Conservation (phyloP, 2,329 filamentous ascomycete genomes). For the Beauveria sp. region DNA sequence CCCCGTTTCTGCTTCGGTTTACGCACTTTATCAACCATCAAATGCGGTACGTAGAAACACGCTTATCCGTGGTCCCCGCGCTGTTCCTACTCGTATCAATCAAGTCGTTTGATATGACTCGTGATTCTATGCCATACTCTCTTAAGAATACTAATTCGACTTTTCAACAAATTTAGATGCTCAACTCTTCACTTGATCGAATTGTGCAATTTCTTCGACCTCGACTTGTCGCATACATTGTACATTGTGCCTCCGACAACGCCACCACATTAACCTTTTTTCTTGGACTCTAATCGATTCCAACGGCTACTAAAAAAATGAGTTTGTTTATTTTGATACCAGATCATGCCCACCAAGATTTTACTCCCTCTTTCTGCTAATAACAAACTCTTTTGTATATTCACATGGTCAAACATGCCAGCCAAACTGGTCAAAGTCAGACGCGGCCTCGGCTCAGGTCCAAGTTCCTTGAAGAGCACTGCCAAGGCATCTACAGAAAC, state of each 20-base stretch:
- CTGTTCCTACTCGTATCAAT: too few relatives aligned
- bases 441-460: neutral
- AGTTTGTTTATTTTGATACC: neutral
- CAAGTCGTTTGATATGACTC: too few relatives aligned
- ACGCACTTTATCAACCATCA: too few relatives aligned
- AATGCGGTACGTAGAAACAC: too few relatives aligned
- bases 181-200: too few relatives aligned
- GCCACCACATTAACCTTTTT: neutral
- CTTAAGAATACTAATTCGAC: neutral
- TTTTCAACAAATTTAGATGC: too few relatives aligned
- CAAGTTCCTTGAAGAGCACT: neutral
- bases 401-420: neutral
- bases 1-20: too few relatives aligned
- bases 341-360: neutral
- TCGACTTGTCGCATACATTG: neutral
- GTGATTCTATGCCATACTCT: too few relatives aligned
- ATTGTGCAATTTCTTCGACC: neutral
- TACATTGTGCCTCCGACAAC: neutral
- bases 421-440: neutral
- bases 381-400: neutral
- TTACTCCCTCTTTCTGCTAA: neutral
- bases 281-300: neutral
- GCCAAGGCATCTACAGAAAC: neutral
- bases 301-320: neutral
- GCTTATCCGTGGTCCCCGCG: too few relatives aligned